Percentiles rank a stretch among this genome's conserved stretches.
Conservation (phyloP, 2,329 filamentous ascomycete genomes). For the Paramyrothecium sp. region DNA sequence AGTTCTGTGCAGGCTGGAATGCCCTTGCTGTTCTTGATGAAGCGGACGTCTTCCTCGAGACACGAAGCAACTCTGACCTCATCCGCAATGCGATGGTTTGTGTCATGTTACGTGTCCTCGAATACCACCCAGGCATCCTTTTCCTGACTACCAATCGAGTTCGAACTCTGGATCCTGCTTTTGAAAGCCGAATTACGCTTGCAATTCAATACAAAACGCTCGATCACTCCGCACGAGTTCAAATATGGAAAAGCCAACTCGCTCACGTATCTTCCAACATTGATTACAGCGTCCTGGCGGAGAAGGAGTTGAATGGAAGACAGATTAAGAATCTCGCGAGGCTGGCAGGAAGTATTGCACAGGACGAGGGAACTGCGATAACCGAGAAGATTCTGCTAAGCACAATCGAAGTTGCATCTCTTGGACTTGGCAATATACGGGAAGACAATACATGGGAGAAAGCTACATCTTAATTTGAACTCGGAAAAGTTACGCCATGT, state of each 20-base stretch:
- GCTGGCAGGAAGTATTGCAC: neutral
- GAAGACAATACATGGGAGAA: neutral
- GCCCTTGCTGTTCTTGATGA: conserved; percentile 35
- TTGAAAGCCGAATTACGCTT: conserved; percentile 43
- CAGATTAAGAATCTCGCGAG: conserved; percentile 12
- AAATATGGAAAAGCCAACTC: conserved; percentile 20
- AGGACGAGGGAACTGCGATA: neutral
- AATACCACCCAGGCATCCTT: conserved; percentile 34
- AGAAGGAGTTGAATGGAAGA: conserved; percentile 8
- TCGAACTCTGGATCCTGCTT: conserved; percentile 37
- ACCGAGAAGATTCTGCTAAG: neutral
- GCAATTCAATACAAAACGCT: conserved; percentile 29
- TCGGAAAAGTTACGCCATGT: no score
- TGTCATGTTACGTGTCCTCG: conserved; percentile 28
- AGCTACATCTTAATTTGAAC: no score
- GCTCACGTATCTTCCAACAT: neutral
- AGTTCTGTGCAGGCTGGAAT: conserved; percentile 30
- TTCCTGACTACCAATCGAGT: conserved; percentile 41
- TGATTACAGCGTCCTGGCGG: neutral
- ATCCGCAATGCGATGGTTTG: conserved; percentile 19
- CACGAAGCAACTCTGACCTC: conserved; percentile 19
- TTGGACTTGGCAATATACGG: neutral
- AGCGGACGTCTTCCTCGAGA: conserved; percentile 34
- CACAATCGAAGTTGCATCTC: neutral
- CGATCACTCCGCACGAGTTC: conserved; percentile 10